Evolutionary conservation across 148 eudicot species (phyloP).

Genomic region (Agrostemma githago): DNA sequence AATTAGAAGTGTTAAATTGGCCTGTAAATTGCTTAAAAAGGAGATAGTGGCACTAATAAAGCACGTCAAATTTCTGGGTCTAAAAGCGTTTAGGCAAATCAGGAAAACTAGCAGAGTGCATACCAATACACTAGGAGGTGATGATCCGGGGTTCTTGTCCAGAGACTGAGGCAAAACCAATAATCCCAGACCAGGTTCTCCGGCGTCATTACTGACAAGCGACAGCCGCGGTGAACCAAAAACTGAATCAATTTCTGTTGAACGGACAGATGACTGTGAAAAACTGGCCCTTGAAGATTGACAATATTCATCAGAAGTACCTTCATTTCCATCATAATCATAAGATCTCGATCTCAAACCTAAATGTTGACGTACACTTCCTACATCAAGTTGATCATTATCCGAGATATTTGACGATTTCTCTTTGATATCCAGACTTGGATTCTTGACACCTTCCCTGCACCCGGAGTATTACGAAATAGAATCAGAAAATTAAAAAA

Average conservation of each 20-base stretch:
- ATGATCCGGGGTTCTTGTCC: slow-evolving; percentile 18
- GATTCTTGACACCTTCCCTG: slow-evolving; percentile 27
- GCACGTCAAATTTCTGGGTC: neutral
- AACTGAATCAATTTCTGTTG: slow-evolving; percentile 16
- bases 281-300: slow-evolving; percentile 20
- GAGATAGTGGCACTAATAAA: neutral
- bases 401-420: slow-evolving; percentile 13
- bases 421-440: slow-evolving; percentile 9
- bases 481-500: neutral
- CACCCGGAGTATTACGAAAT: slow-evolving; percentile 8
- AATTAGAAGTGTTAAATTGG: neutral
- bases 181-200: slow-evolving; percentile 26
- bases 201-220: slow-evolving; percentile 20
- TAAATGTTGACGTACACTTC: slow-evolving; percentile 14
- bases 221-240: slow-evolving; percentile 18
- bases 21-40: neutral
- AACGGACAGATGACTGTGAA: slow-evolving; percentile 22
- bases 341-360: slow-evolving; percentile 12
- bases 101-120: neutral
- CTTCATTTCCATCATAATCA: slow-evolving; percentile 22
- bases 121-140: slow-evolving; percentile 48
- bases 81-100: neutral
- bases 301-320: slow-evolving; percentile 26
- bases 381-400: slow-evolving; percentile 5
- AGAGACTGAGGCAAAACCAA: slow-evolving; percentile 23